Conservation (phyloP, 2,329 filamentous ascomycete species). For the Sphaerulina vaccinii region DNA sequence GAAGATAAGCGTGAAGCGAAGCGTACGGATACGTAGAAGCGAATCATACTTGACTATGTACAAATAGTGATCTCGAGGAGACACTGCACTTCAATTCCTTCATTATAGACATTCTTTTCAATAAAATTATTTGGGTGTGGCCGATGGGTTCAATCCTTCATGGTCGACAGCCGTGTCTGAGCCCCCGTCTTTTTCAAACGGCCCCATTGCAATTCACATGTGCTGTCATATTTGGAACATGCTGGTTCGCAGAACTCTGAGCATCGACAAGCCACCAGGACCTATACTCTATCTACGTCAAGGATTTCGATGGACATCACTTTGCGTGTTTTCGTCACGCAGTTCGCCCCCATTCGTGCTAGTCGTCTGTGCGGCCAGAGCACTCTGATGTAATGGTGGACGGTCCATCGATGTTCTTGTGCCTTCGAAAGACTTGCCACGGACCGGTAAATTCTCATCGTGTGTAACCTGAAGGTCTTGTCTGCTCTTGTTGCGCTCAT, state of each 20-base stretch:
- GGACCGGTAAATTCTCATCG: slow-evolving; percentile 23
- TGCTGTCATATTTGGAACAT: not conserved
- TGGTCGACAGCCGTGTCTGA: not conserved
- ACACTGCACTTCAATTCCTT: slow-evolving; percentile 3
- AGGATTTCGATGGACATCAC: not conserved
- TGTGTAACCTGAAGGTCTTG: slow-evolving; percentile 25
- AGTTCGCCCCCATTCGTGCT: not conserved
- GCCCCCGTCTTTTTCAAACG: slow-evolving; percentile 1
- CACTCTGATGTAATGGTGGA: not conserved
- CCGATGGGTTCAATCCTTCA: not conserved
- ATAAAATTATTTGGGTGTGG: slow-evolving; percentile 1
- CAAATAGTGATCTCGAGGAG: not conserved
- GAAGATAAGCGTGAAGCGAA: not conserved
- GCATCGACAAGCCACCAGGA: not conserved
- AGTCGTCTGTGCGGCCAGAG: not conserved
- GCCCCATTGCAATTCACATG: not conserved
- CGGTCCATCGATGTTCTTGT: not conserved
- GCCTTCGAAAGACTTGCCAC: slow-evolving; percentile 27
- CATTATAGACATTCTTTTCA: slow-evolving; percentile 10
- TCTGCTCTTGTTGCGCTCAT: slow-evolving; percentile 29
- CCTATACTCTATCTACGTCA: not conserved
- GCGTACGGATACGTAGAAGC: not conserved
- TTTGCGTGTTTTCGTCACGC: not conserved
- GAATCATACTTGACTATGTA: not conserved
- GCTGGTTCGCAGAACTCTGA: not conserved